Evolutionary conservation across 2,329 filamentous ascomycete genomes (phyloP), one percentile per base, ranked within the genome.

Genomic region (Coleophoma cylindrospora): DNA sequence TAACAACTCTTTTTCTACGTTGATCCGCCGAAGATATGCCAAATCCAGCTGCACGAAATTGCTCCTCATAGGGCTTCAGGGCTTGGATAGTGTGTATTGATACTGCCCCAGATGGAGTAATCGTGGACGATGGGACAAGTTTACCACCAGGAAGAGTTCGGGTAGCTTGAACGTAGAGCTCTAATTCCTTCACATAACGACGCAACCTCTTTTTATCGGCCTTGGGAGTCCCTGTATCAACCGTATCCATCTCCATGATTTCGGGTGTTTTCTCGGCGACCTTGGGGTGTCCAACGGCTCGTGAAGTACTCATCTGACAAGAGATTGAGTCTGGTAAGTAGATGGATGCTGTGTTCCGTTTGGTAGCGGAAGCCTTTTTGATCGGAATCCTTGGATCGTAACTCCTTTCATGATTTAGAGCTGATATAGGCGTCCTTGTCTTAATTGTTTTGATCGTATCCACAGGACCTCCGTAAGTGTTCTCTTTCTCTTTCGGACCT

Each of bases 11-110:
- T n/a, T 53, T 50, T 22, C 50, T 40, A 17, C 45, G 50, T 62
- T 71, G 73, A 56, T 73, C 79, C 52, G 54, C 68, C 54, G 79
- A 80, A 11, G 80, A 82, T 1, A 83, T 74, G 2, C 79, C 77
- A 45, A 83, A 68, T 1, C 79, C 77, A 48, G 75, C 78, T 50
- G 71, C 70, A 50, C 66, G 67, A 53, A 83, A 81, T 52, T 83
- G 72, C 4, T 72, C 66, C 43, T 70, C 73, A 57, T 75, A 83
- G 2, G 79, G 79, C 22, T 80, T 60, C 3, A 83, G 64, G 32
- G 74, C 76, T 22, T 73, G 69, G 15, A 83, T 68, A 2, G 80
- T 82, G 51, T 73, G 70, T 4, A 54, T 43, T 74, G 64, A 40
- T 72, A 80, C 45, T 13, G 51, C 57, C 14, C 10, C 72, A 4